Percentiles rank a stretch among this genome's conserved stretches.
Evolutionary conservation across 23 red algal genomes (phyloP).

Genomic region (Gracilaria gracilis): DNA sequence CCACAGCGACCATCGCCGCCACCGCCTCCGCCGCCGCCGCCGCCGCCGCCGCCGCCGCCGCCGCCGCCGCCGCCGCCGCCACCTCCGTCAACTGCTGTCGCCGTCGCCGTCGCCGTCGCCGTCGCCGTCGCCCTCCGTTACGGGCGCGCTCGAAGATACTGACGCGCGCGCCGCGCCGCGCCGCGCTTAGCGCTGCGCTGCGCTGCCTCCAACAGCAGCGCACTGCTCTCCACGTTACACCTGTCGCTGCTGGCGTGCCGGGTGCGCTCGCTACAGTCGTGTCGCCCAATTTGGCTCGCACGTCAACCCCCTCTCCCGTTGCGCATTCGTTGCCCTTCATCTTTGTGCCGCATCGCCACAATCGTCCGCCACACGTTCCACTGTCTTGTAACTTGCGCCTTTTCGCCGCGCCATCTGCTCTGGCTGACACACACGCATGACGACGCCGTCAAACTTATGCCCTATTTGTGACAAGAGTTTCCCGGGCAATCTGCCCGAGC

Average conservation of each 20-base stretch:
- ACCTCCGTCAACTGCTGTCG: too few species aligned
- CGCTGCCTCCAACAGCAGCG: too few species aligned
- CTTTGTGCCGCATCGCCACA: neutral
- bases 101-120: too few species aligned
- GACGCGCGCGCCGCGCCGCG: too few species aligned
- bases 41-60: too few species aligned
- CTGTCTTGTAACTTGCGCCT: neutral
- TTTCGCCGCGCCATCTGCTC: neutral
- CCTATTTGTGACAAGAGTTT: slow-evolving; percentile 39
- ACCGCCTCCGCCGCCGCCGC: too few species aligned
- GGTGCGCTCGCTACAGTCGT: neutral
- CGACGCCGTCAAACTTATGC: slow-evolving; percentile 2
- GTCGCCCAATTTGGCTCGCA: too few species aligned
- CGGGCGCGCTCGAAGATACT: too few species aligned
- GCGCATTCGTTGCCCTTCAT: neutral
- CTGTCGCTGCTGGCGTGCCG: slow-evolving; percentile 6
- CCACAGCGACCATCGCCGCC: too few species aligned
- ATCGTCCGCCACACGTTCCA: neutral
- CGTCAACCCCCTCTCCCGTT: neutral
- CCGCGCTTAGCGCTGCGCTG: too few species aligned
- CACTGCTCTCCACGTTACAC: neutral
- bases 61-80: too few species aligned
- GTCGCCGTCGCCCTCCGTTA: too few species aligned
- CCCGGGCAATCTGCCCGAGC: slow-evolving; percentile 5
- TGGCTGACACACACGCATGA: slow-evolving; percentile 11